Evolutionary conservation across 2,329 filamentous ascomycete species (phyloP).

Genomic region (Aureobasidium sp.): DNA sequence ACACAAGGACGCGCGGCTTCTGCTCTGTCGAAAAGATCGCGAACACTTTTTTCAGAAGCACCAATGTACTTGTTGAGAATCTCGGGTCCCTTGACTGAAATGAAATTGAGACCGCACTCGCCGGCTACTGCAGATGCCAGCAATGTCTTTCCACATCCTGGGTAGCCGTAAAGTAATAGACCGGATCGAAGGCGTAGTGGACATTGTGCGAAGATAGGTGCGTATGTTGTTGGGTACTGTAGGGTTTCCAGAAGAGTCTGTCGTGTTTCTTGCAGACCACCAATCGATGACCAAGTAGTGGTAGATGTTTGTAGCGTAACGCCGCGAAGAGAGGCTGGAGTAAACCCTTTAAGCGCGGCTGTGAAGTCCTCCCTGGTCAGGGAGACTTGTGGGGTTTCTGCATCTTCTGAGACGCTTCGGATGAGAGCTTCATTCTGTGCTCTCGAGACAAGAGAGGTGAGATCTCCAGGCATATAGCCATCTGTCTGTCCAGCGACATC

Average conservation of each 20-base stretch:
- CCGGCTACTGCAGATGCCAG: slow-evolving; percentile 95
- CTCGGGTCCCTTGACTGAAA: slow-evolving; percentile 94
- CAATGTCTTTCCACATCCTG: slow-evolving; percentile 93
- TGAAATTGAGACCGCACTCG: slow-evolving; percentile 96
- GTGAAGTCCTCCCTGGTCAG: slow-evolving; percentile 73
- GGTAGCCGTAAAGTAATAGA: slow-evolving; percentile 86
- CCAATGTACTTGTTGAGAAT: slow-evolving; percentile 99
- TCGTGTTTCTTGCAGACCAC: slow-evolving; percentile 77
- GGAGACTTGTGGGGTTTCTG: slow-evolving; percentile 44
- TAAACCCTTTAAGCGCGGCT: slow-evolving; percentile 81
- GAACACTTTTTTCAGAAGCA: slow-evolving; percentile 90
- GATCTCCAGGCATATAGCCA: slow-evolving; percentile 94
- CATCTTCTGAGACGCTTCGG: slow-evolving; percentile 55
- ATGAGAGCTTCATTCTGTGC: slow-evolving; percentile 91
- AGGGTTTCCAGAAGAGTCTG: slow-evolving; percentile 90
- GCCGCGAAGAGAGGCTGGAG: slow-evolving; percentile 86
- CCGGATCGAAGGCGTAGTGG: slow-evolving; percentile 91
- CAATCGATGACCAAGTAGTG: slow-evolving; percentile 87
- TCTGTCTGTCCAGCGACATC: slow-evolving; percentile 92
- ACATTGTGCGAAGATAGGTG: slow-evolving; percentile 93
- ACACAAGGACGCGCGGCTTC: slow-evolving; percentile 87
- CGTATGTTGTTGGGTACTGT: slow-evolving; percentile 95
- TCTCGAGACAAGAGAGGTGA: slow-evolving; percentile 75
- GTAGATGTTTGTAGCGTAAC: slow-evolving; percentile 90
- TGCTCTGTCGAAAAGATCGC: slow-evolving; percentile 89